Evolutionary conservation across 208 protist genomes (phyloP).

Genomic region (Acanthamoeba sp.): DNA sequence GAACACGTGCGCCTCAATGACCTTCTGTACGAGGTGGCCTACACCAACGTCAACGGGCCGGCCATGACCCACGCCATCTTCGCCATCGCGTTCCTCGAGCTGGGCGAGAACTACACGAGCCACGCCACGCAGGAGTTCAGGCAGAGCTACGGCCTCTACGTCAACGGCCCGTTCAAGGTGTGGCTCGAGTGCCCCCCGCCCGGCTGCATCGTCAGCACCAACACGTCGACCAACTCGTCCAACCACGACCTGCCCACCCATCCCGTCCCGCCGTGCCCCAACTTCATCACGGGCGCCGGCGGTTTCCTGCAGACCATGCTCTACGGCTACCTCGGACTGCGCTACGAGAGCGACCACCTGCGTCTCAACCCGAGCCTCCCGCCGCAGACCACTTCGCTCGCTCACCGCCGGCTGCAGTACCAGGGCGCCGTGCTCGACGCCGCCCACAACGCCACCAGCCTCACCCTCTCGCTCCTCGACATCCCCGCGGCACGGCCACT

Average conservation of each 20-base stretch:
- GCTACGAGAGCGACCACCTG: conserved; percentile 58
- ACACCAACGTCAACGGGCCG: conserved; percentile 60
- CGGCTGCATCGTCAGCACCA: conserved; percentile 42
- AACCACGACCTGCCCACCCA: conserved; percentile 65
- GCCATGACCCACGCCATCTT: conserved; percentile 74
- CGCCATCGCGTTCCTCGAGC: conserved; percentile 69
- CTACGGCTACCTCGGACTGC: conserved; percentile 58
- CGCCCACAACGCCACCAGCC: background rate
- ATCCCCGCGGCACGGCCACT: background rate
- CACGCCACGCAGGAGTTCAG: conserved; percentile 59
- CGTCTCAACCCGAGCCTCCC: conserved; percentile 30
- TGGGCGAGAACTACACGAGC: conserved; percentile 62
- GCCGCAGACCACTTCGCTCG: conserved; percentile 27
- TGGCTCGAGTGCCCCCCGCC: conserved; percentile 74
- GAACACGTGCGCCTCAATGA: conserved; percentile 60
- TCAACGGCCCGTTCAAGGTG: conserved; percentile 66
- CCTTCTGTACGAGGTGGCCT: conserved; percentile 61
- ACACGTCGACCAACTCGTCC: conserved; percentile 58
- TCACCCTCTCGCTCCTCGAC: background rate
- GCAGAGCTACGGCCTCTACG: conserved; percentile 75
- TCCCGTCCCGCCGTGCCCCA: conserved; percentile 64
- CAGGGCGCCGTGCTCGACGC: conserved; percentile 10
- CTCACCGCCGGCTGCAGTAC: conserved; percentile 14
- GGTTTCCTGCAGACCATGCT: conserved; percentile 70
- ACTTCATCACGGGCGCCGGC: conserved; percentile 72